Percentiles rank a stretch among this genome's conserved stretches.
Conservation (phyloP, 2,329 filamentous ascomycete genomes). For the Botrytis medusae region DNA sequence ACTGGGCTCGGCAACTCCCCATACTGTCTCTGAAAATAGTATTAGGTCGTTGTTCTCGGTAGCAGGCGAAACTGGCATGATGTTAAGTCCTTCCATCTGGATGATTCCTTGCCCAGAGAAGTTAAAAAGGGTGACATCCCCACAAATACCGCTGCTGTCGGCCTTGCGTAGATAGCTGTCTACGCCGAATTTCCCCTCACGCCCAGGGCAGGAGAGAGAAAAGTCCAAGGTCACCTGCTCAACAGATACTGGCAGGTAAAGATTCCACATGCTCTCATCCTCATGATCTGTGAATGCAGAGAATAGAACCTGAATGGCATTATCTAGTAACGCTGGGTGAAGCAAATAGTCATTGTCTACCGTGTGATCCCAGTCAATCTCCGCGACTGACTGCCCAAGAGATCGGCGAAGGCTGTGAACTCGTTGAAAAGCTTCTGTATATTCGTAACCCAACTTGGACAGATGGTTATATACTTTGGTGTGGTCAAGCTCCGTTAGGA, state of each 20-base stretch:
- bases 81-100: background rate
- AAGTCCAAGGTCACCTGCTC: background rate
- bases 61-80: background rate
- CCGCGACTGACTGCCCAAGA: background rate
- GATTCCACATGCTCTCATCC: background rate
- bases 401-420: background rate
- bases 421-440: background rate
- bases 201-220: background rate
- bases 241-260: background rate
- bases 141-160: background rate
- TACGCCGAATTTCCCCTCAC: background rate
- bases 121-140: background rate
- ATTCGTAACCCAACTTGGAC: background rate
- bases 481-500: background rate
- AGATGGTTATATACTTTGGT: background rate
- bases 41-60: background rate
- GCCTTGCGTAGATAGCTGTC: background rate
- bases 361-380: background rate
- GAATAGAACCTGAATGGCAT: background rate
- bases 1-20: background rate
- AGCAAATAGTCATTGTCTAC: background rate
- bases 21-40: background rate
- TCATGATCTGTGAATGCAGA: background rate
- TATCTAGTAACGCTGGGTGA: background rate
- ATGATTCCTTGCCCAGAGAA: background rate